phyloP scores from a whole-genome alignment of 2,329 filamentous ascomycete genomes.

The Tolypocladium endophyticum region DNA sequence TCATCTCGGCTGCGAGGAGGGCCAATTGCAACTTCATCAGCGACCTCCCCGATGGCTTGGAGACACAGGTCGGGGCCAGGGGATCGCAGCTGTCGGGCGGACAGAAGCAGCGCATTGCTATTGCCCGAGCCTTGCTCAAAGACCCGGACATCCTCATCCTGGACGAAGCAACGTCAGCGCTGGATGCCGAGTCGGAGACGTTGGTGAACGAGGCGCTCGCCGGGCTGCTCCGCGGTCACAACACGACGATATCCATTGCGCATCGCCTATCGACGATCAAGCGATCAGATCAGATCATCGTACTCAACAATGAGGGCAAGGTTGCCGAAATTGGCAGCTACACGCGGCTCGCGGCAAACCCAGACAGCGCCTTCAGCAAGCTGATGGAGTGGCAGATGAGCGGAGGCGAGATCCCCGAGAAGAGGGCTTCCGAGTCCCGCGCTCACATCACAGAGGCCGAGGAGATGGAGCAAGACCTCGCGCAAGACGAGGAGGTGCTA shows the following conservation, averaged over 20 bases:
- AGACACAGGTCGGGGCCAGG: constrained; percentile 85
- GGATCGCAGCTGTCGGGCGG: constrained; percentile 91
- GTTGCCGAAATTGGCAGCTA: constrained; percentile 91
- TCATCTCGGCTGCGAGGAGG: constrained; percentile 75
- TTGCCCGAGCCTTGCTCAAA: constrained; percentile 88
- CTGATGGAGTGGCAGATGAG: constrained; percentile 99
- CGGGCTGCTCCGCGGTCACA: constrained; percentile 70
- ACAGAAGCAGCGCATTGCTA: constrained; percentile 96
- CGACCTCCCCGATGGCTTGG: constrained; percentile 90
- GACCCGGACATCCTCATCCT: constrained; percentile 94
- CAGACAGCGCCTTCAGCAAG: constrained; percentile 78
- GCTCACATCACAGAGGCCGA: constrained; percentile 39
- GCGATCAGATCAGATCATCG: constrained; percentile 87
- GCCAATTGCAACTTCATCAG: constrained; percentile 96
- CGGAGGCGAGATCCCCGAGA: constrained; percentile 55
- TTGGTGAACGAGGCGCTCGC: constrained; percentile 86
- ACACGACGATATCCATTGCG: constrained; percentile 95
- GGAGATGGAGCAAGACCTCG: constrained; percentile 35
- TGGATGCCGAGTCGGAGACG: constrained; percentile 95
- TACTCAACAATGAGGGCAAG: constrained; percentile 73
- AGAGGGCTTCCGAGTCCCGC: constrained; percentile 19
- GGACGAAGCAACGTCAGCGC: constrained; percentile 89
- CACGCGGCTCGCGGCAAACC: constrained; percentile 59
- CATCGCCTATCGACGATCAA: constrained; percentile 96
- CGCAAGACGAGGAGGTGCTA: constrained; percentile 22